Percentiles rank a stretch among this genome's conserved stretches.
Conservation (phyloP, 768 basidiomycete genomes). For the Mycena floridula region DNA sequence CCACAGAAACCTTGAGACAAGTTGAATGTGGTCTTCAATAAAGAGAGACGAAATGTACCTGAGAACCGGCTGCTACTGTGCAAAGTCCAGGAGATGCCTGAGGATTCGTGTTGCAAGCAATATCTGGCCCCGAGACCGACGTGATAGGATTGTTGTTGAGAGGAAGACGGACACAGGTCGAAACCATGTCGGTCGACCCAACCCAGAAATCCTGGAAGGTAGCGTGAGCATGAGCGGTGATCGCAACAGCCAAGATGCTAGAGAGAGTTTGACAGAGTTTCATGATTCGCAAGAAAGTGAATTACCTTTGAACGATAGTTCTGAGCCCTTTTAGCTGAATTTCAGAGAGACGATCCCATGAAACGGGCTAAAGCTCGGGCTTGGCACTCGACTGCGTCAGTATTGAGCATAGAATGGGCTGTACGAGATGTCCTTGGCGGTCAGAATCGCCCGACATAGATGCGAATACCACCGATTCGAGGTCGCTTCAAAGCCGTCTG, state of each 20-base stretch:
- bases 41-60: background rate
- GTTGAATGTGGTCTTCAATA: constrained; percentile 17
- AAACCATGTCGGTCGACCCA: constrained; percentile 40
- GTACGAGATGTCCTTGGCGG: too few relatives aligned
- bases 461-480: too few relatives aligned
- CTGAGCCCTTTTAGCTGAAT: too few relatives aligned
- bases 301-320: too few relatives aligned
- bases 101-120: constrained; percentile 41
- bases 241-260: background rate
- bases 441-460: too few relatives aligned
- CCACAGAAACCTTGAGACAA: constrained; percentile 40
- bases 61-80: constrained; percentile 30
- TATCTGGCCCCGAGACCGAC: constrained; percentile 22
- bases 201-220: constrained; percentile 53
- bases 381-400: too few relatives aligned
- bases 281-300: too few relatives aligned
- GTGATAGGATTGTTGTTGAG: constrained; percentile 36
- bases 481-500: too few relatives aligned
- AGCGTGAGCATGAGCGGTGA: constrained; percentile 36
- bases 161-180: constrained; percentile 39
- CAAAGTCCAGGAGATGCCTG: constrained; percentile 31
- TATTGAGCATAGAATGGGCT: too few relatives aligned
- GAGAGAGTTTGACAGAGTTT: too few relatives aligned
- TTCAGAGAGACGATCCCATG: too few relatives aligned
- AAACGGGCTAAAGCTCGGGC: too few relatives aligned